Conservation (phyloP, 169 alveolate genomes). For the Eimeria maxima region DNA sequence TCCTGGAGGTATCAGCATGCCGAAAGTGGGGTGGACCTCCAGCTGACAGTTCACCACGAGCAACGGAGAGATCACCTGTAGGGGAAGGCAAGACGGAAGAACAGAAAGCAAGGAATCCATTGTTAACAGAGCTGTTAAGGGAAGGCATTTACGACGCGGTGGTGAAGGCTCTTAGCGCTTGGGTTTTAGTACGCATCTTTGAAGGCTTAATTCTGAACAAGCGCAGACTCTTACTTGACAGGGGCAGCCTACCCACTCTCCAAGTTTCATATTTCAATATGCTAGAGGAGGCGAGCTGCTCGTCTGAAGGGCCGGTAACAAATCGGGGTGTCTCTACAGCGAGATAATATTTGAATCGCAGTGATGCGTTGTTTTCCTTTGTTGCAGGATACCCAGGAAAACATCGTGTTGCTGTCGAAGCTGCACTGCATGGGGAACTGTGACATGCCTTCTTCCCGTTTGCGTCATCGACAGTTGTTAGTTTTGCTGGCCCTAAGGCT, state of each 20-base stretch:
- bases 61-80: background rate
- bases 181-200: slow-evolving; percentile 26
- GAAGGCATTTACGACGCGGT: slow-evolving; percentile 45
- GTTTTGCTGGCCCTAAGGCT: slow-evolving; percentile 64
- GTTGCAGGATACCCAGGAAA: slow-evolving; percentile 49
- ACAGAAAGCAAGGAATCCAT: background rate
- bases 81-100: background rate
- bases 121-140: slow-evolving; percentile 16
- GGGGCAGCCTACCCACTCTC: background rate
- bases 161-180: slow-evolving; percentile 49
- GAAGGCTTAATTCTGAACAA: background rate
- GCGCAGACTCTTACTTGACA: background rate
- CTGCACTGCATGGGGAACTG: background rate
- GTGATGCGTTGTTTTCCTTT: background rate
- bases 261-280: background rate
- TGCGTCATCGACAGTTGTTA: slow-evolving; percentile 53
- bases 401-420: slow-evolving; percentile 31
- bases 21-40: background rate
- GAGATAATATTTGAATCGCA: background rate
- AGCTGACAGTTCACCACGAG: background rate
- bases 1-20: slow-evolving; percentile 2
- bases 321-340: background rate
- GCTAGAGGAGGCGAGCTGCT: background rate
- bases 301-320: background rate
- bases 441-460: slow-evolving; percentile 2